Base-by-base conservation (phyloP, 2,329 filamentous ascomycete species). In the Claviceps paspali region DNA sequence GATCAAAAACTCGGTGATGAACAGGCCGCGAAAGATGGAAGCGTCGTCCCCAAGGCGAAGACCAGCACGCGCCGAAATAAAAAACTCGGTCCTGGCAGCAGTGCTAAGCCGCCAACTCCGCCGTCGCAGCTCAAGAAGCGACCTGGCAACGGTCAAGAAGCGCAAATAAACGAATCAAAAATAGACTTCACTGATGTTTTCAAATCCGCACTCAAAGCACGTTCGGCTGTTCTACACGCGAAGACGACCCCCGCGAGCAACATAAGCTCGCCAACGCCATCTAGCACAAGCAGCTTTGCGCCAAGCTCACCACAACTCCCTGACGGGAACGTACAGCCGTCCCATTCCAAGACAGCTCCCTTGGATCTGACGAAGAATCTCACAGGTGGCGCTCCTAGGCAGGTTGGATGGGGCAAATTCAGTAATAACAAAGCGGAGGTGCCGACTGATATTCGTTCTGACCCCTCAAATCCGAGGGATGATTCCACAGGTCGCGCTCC, bases 111-210 rank as follows among this genome's bases (percentile, higher is more conserved):
- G 4, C 6, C 27, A 2, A 3, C 27, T 5, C 6, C 4, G 4
- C 8, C 19, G 5, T 6, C 29, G 3, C 30, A 15, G 15, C 7
- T 22, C 11, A 35, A 22, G 22, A 14, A 7, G 11, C 24, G 17
- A 23, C 36, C 14, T 11, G n/a, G 35, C 26, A 18, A 29, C 8
- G 31, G 38, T 2, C 34, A 39, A 18, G 35, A 45, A 14, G 33
- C 41, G n/a, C 34, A 42, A 36, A 35, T 39, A 21, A 37, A 41
- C 29, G 38, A 49, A 31, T 54, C 52, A 10, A 53, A 45, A 15
- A 48, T 52, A 2, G 44, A 56, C 6, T 45, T 58, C 26, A 53
- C 54, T 3, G 48, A 57, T 26, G 53, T 54, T n/a, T 51, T 58
- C 43, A 55, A 47, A 35, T 46, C 46, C 33, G 38, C 46, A 14